Conservation (phyloP, 768 basidiomycete genomes). For the Dentipellis sp. region DNA sequence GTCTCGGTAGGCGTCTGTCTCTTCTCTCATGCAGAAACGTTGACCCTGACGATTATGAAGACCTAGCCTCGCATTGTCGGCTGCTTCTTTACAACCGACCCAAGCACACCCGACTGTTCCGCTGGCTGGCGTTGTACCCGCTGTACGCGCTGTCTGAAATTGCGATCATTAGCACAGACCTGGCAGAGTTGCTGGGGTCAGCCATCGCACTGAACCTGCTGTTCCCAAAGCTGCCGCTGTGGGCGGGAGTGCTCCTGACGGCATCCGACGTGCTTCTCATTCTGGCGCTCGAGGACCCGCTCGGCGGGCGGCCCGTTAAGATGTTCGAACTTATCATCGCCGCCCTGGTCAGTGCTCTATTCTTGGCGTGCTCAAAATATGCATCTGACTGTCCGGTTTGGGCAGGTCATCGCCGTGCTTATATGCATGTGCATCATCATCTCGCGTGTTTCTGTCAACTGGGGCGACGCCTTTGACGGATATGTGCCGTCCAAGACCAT, state of each 20-base stretch:
- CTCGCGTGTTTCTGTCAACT: slow-evolving; percentile 8
- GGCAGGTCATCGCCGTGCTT: slow-evolving; percentile 11
- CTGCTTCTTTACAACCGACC: slow-evolving; percentile 37
- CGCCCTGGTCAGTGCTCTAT: slow-evolving; percentile 3
- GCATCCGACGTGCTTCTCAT: slow-evolving; percentile 43
- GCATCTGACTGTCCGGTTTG: background rate
- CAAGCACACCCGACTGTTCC: slow-evolving; percentile 27
- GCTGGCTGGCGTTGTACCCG: slow-evolving; percentile 36
- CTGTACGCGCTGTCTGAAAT: slow-evolving; percentile 37
- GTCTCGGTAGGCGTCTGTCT: slow-evolving; percentile 43
- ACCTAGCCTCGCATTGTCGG: slow-evolving; percentile 40
- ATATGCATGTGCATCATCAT: slow-evolving; percentile 16
- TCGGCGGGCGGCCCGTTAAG: slow-evolving; percentile 45
- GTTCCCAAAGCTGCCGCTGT: slow-evolving; percentile 39
- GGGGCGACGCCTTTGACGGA: slow-evolving; percentile 9
- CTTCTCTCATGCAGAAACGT: background rate
- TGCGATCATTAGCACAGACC: slow-evolving; percentile 47
- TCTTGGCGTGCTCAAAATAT: background rate
- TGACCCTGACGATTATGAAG: slow-evolving; percentile 15
- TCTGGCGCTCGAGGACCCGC: slow-evolving; percentile 62
- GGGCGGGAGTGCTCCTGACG: slow-evolving; percentile 40
- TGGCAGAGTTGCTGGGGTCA: slow-evolving; percentile 52
- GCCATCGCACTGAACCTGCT: slow-evolving; percentile 51
- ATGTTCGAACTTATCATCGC: slow-evolving; percentile 58
- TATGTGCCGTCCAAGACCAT: slow-evolving; percentile 11